Evolutionary conservation across 495 filamentous ascomycete species (phyloP), one percentile per base, ranked within the genome.

Genomic region (Arthonia radiata): DNA sequence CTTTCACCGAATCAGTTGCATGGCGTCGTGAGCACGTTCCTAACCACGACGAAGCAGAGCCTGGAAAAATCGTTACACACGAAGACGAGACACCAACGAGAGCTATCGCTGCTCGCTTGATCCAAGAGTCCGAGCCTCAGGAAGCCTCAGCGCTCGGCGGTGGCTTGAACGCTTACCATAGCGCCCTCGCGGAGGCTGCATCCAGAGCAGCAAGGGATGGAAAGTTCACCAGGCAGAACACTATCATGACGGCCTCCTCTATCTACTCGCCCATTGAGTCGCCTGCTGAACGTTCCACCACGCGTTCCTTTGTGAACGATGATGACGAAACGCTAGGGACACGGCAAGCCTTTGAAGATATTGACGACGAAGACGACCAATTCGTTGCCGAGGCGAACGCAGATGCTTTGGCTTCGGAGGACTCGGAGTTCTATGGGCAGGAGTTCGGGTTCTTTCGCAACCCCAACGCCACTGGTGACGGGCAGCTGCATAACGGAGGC

Each of bases 401-500:
- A 4, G 79, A 82, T 39, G 86, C 75, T 13, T 58, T 97, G 3
- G 86, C 86, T 11, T 78, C 75, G 34, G 86, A 97, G 37, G 67
- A 69, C 10, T 83, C 91, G 26, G 83, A 76, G 4, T 82, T 80
- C 50, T 97, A 97, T 41, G 89, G 86, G 2, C 72, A 81, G 35
- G 86, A 97, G 44, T 97, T 97, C 36, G 82, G 81, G n/a, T 97
- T 97, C 48, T 94, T n/a, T n/a, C n/a, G n/a, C n/a, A n/a, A 86
- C 42, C 78, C 82, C 7, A 48, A 52, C 12, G 61, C 65, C n/a
- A 56, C 67, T 3, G 39, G 56, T 8, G 44, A 44, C 11, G 44
- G 42, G 18, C 42, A 39, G 11, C 44, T 48, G 5, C 47, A 33
- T 12, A 68, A 76, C 28, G 89, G 86, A 4, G 86, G 89, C n/a